These are phyloP conservation scores for Protomyces gravidus DNA, from an alignment of 1,139 yeast genomes.

Conservation along the genomic window DNA sequence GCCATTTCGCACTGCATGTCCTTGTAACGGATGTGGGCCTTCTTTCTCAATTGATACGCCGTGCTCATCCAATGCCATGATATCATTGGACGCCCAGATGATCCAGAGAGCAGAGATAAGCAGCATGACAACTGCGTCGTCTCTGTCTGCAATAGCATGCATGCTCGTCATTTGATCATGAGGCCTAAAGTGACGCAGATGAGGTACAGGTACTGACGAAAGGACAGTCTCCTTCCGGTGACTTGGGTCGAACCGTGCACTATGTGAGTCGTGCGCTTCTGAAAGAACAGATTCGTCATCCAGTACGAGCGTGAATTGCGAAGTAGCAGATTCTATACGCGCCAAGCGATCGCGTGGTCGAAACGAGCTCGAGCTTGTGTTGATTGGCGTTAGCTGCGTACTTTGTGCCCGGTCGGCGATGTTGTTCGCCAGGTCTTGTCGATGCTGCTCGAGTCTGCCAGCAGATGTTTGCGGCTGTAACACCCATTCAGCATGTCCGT, in stretches of 20 bases:
- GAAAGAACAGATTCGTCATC: background rate
- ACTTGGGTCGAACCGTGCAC: background rate
- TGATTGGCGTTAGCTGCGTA: constrained; percentile 1
- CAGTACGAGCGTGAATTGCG: constrained; percentile 12
- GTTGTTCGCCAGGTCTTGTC: background rate
- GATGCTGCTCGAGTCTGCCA: background rate
- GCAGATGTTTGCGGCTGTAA: background rate
- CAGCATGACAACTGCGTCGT: background rate
- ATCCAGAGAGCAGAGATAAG: constrained; percentile 18
- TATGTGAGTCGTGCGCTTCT: background rate
- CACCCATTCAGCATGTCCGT: background rate
- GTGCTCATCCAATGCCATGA: background rate
- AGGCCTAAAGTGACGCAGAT: background rate
- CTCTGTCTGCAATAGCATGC: constrained; percentile 9
- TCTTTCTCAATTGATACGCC: constrained; percentile 1
- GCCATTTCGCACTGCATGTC: background rate
- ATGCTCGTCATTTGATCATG: constrained; percentile 10
- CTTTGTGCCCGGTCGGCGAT: background rate
- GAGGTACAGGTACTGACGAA: constrained; percentile 9
- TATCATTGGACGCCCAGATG: constrained; percentile 21
- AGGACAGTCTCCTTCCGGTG: constrained; percentile 4
- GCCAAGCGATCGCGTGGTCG: constrained; percentile 3
- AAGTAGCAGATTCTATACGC: constrained; percentile 7
- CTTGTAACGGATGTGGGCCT: background rate
- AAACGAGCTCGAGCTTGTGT: background rate